Conservation (phyloP, 441 rosid species). For the Eugenia klotzschiana region DNA sequence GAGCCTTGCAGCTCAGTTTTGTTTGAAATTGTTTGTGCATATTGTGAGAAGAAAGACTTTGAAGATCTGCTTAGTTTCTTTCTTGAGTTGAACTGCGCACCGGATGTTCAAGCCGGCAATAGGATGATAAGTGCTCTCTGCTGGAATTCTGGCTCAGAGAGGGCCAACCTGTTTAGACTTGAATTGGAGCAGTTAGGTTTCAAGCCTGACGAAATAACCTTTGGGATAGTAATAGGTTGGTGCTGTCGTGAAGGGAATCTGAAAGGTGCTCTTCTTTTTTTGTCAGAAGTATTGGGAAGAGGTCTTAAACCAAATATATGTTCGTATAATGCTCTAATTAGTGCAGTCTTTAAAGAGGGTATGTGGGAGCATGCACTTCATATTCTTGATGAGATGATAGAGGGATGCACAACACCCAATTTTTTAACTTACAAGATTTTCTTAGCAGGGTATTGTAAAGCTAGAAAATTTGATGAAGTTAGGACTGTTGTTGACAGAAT, state of each 20-base stretch:
- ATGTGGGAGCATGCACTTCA: constrained; percentile 33
- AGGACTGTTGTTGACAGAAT: constrained; percentile 34
- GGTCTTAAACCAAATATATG: constrained; percentile 35
- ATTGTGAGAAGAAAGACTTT: constrained; percentile 60
- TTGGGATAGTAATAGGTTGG: constrained; percentile 63
- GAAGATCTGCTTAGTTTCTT: constrained; percentile 51
- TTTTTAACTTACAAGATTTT: constrained; percentile 39
- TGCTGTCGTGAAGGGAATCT: constrained; percentile 45
- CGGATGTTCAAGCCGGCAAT: constrained; percentile 9
- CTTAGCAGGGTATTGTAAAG: constrained; percentile 64
- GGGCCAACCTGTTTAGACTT: constrained; percentile 40
- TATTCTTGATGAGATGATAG: constrained; percentile 53
- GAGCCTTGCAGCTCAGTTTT: constrained; percentile 20
- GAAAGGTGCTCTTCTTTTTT: constrained; percentile 32
- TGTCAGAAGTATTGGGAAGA: constrained; percentile 40
- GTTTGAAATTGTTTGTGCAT: constrained; percentile 42
- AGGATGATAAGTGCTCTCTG: constrained; percentile 41
- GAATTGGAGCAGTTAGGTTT: constrained; percentile 47
- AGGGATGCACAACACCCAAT: constrained; percentile 19
- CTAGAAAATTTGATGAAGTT: constrained; percentile 53
- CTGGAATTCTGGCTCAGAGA: constrained; percentile 30
- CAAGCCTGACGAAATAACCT: constrained; percentile 41
- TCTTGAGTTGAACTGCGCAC: constrained; percentile 27
- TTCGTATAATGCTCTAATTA: constrained; percentile 42
- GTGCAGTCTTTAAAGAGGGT: constrained; percentile 40